Evolutionary conservation across 2,329 filamentous ascomycete genomes (phyloP), one percentile per base, ranked within the genome.

Genomic region (Trichoderma hamatum): DNA sequence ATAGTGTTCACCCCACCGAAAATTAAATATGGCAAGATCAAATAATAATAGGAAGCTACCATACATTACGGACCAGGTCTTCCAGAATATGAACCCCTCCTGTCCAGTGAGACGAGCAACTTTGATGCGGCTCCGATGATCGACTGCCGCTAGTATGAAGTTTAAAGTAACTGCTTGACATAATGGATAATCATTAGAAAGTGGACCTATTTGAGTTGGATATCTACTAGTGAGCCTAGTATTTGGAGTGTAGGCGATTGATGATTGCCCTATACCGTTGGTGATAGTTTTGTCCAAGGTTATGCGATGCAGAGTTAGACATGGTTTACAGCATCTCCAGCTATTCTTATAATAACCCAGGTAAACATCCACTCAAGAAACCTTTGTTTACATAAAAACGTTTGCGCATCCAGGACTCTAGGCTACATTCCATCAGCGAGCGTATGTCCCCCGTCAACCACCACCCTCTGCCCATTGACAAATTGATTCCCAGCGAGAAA

Each of bases 401-500:
- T n/a, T n/a, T n/a, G n/a, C n/a, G n/a, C n/a, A n/a, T n/a, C n/a
- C n/a, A n/a, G n/a, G n/a, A n/a, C n/a, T n/a, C n/a, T n/a, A n/a
- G n/a, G 9, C 36, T 66, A 66, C 26, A 58, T 26, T 28, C 81
- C 82, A 5, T 78, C 78, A 0, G 76, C 76, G 1, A 84, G 72
- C 0, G 81, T 82, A 64, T 82, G 83, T 0, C 82, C 82, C 3
- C 82, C 83, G 55, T 84, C 82, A 0, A 84, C 81, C 0, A 80
- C 80, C 9, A 84, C 32, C 0, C 77, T 81, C 76, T 83, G 79
- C 0, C 82, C 82, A 28, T 82, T 80, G 19, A 84, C 60, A 63
- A 83, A 84, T 75, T 83, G 82, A 64, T 83, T 83, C 3, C 72
- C 74, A 3, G 79, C 81, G 56, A 79, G 76, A 70, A 81, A 92